Evolutionary conservation across 169 alveolate genomes (phyloP), one percentile per base, ranked within the genome.

Genomic region (Amoebophrya sp.): DNA sequence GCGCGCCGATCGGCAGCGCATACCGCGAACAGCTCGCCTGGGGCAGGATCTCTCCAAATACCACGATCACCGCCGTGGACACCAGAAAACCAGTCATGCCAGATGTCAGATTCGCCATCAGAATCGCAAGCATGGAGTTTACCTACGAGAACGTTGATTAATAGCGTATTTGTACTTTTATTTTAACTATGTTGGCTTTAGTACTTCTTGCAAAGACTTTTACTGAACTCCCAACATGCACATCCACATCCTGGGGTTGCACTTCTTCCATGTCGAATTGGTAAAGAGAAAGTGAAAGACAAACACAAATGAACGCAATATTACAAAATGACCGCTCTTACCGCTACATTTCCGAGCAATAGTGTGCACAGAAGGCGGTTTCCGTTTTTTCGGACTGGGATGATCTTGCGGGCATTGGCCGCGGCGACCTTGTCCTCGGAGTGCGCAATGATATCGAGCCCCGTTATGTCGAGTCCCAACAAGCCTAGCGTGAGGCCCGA

Each of bases 401-500:
- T 66, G 23, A 95, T 94, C 91, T 89, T 93, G 38, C 88, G 92
- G 0, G 92, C 92, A 38, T 90, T 94, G 41, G 90, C 93, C 0
- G 94, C 94, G 25, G 94, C 95, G 77, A 88, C 77, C 32, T 66
- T 66, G 83, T 66, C 83, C 10, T 66, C 83, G 32, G 32, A 7
- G 83, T 66, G 83, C 35, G 83, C 83, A n/a, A 95, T 91, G 2
- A 95, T 91, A 77, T 95, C 95, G 77, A 95, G 40, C 41, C 94
- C 90, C 23, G 89, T 90, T 2, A 90, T 91, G 91, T 95, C 96
- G 29, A 95, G 95, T 29, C 95, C 92, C 53, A 95, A 77, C 38
- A 95, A 89, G 23, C 96, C 96, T 3, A 95, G 90, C 32, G 95
- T 95, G 32, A 95, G 93, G n/a, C 96, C 96, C 38, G 94, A 92